Base-by-base conservation (phyloP, 2,329 filamentous ascomycete genomes). In the Monosporascus sp. region DNA sequence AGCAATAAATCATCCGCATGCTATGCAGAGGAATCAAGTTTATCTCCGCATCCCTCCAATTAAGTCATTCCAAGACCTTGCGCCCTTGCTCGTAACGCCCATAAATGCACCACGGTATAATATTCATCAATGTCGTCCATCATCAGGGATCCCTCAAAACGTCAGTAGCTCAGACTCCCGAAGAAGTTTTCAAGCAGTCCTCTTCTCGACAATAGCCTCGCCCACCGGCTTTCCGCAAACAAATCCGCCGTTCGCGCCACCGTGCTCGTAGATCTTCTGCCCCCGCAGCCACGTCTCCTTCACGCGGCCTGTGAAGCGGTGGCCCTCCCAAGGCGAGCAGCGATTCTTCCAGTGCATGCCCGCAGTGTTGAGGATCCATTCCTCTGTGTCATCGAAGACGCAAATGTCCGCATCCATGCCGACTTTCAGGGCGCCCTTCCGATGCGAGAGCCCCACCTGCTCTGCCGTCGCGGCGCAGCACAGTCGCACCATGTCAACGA, bases 341-440 rank as follows among this genome's bases (percentile, higher is more conserved):
- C 90, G 90, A 71, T 97, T 96, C 71, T 90, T 86, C 81, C 96
- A 99, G 60, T 94, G 81, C 91, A 99, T 96, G 48, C 90, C 90
- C 56, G 81, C 84, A 18, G 81, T 77, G 53, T 82, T 74, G 50
- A 96, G 85, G 24, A 84, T 80, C 80, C 93, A 99, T 60, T 81
- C 80, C 22, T 83, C 84, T n/a, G 79, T 73, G 57, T 96, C 90
- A 67, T 97, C 93, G 67, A 97, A 97, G 17, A 97, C 85, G 62
- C 90, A 94, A 44, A 97, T 80, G 67, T 97, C 93, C 1, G 87
- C 93, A 70, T 97, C 93, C 71, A 90, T 87, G 0, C 93, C 93
- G 0, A 84, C 86, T 53, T 79, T 81, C 41, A 97, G 72, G 50
- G 86, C 85, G n/a, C 92, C 92, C 74, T 97, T 97, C 59, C 78